Base-by-base conservation (phyloP, 148 eudicot species). In the Rhododendron williamsianum region DNA sequence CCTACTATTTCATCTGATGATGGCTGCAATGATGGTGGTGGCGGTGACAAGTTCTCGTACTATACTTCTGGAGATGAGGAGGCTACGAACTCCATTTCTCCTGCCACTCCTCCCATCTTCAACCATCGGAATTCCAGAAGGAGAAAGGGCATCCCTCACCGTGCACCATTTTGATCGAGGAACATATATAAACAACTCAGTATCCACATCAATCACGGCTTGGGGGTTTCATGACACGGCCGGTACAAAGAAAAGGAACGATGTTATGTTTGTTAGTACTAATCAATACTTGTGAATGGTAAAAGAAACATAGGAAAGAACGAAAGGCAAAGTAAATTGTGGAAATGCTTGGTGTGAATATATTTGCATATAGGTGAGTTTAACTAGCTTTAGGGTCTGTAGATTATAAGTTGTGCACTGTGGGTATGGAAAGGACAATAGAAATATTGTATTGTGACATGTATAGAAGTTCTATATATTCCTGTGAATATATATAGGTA, bases 131-230 rank as follows among this genome's bases (percentile, higher is more conserved):
- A 87, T 82, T 89, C 92, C 23, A 82, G 88, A 30, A 69, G 92
- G 81, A 87, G 92, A 67, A 91, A 91, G 86, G 91, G 92, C 54
- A 80, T 87, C 78, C 92, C 92, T 0, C 92, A 87, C 46, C 91
- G 92, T 13, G 89, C 92, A 2, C 91, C 92, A 2, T 87, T 91
- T 83, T 88, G 85, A 84, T 35, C 41, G 6, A 82, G 74, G 25
- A 80, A 76, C 1, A 10, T n/a, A n/a, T n/a, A n/a, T 12, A 15
- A 48, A 5, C 30, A 23, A 80, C 12, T 78, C 33, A 23, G 54
- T 78, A n/a, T 78, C 25, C 54, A 45, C 30, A n/a, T 45, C 54
- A n/a, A 12, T 21, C 8, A 5, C 1, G 5, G 15, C 38, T 4
- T 33, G 13, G 49, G 51, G 81, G 5, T 21, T 46, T 46, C 54